Base-by-base conservation (phyloP, 2,329 filamentous ascomycete genomes). In the Teratosphaeria viscida region DNA sequence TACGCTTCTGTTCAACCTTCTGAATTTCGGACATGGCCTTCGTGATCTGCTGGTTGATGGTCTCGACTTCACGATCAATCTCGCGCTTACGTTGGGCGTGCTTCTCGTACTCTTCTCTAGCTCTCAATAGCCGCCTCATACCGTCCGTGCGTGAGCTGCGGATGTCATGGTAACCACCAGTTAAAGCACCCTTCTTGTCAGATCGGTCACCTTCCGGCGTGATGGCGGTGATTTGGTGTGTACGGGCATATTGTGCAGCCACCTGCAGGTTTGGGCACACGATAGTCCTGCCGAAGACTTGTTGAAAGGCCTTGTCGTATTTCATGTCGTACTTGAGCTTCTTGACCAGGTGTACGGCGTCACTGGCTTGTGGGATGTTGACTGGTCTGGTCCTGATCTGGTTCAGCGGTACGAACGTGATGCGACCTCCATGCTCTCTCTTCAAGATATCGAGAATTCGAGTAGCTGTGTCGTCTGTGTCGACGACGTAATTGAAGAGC, bases 401-500 rank as follows among this genome's bases (percentile, higher is more conserved):
- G 63, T 90, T 92, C 23, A 99, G 79, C 0, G 94, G 94, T 82
- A 97, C 92, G 69, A 96, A 96, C 0, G 95, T 99, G 19, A 99
- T 83, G 70, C 94, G 85, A 12, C 94, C 94, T 16, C 88, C 87
- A 62, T 85, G 88, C 65, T 90, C 85, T 64, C 85, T 86, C 71
- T 91, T 88, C 32, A 99, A 79, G 14, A 85, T 82, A 65, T 92
- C 88, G 52, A 94, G 85, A 37, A 96, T 83, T 65, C 85, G 84
- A 1, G 89, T 90, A 0, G 92, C 91, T 0, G 92, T 96, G 49
- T 88, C 85, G 62, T 95, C 90, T 56, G 88, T 92, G 72, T 99
- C 92, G 52, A 97, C 92, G 11, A 99, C 86, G 65, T 96, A 96
- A 74, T 99, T 90, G 76, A 99, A 99, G 8, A 99, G 80, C 71